These are phyloP conservation scores for Ocimum tenuiflorum DNA, from an alignment of 257 asterid species.

Conservation along the genomic window DNA sequence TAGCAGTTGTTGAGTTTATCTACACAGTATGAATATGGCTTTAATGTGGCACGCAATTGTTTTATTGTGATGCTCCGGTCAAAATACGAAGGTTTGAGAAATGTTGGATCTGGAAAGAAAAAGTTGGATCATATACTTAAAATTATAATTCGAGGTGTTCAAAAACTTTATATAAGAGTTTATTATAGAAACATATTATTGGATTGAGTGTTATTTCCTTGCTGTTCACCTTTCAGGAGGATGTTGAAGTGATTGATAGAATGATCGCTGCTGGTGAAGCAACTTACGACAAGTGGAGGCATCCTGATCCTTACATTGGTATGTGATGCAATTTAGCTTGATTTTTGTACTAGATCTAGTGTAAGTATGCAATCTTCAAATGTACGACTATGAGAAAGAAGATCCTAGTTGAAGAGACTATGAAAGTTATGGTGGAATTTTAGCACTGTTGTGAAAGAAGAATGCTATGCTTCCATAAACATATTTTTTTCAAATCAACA, in stretches of 20 bases:
- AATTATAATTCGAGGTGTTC: not conserved
- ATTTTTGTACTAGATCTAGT: not conserved
- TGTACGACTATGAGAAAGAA: not conserved
- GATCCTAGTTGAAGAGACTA: not conserved
- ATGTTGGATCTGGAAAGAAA: conserved; percentile 1
- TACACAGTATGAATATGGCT: not conserved
- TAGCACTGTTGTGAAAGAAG: not conserved
- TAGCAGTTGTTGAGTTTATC: not conserved
- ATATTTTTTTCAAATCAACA: not conserved
- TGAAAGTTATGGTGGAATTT: not conserved
- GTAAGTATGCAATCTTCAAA: not conserved
- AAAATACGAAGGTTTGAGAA: not conserved
- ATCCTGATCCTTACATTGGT: conserved; percentile 96
- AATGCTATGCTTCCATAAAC: not conserved
- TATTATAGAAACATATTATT: not conserved
- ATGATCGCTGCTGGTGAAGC: conserved; percentile 72
- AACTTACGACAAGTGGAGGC: conserved; percentile 65
- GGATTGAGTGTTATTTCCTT: not conserved
- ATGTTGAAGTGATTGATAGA: conserved; percentile 72
- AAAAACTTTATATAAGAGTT: not conserved
- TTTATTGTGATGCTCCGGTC: not conserved
- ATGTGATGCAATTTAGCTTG: conserved; percentile 14
- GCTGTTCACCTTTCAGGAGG: conserved; percentile 47
- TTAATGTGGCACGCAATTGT: not conserved
- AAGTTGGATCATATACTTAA: not conserved